Evolutionary conservation across 768 basidiomycete species (phyloP).

Genomic region (Mycena amicta): DNA sequence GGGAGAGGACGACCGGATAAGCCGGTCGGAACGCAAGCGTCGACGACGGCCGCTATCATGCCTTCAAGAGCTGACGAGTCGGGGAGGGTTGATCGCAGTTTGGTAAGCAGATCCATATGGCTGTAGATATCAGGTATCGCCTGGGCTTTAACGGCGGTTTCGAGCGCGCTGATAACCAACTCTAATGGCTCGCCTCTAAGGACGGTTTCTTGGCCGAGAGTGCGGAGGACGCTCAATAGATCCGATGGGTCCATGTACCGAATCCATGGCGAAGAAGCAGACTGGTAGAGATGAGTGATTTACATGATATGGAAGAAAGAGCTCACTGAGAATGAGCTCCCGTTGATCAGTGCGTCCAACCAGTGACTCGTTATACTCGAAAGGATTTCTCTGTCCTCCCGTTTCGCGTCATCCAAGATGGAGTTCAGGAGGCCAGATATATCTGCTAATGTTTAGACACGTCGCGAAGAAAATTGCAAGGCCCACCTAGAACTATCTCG

Average conservation of each 20-base stretch:
- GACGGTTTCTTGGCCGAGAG: slow-evolving; percentile 25
- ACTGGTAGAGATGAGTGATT: slow-evolving; percentile 24
- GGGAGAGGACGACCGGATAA: slow-evolving; percentile 30
- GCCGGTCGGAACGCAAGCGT: slow-evolving; percentile 41
- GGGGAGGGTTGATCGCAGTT: slow-evolving; percentile 37
- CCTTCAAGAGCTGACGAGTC: slow-evolving; percentile 45
- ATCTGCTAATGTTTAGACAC: slow-evolving; percentile 33
- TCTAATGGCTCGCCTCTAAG: slow-evolving; percentile 32
- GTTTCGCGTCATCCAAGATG: slow-evolving; percentile 38
- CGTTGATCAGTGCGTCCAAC: slow-evolving; percentile 28
- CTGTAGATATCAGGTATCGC: slow-evolving; percentile 30
- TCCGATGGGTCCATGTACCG: slow-evolving; percentile 48
- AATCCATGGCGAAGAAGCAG: slow-evolving; percentile 51
- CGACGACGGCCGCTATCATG: slow-evolving; percentile 46
- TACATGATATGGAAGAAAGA: no score
- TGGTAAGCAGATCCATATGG: slow-evolving; percentile 41
- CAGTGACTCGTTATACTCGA: slow-evolving; percentile 48
- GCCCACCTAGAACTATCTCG: slow-evolving; percentile 38
- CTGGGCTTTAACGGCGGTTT: slow-evolving; percentile 23
- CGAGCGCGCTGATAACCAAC: slow-evolving; percentile 40
- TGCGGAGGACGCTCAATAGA: slow-evolving; percentile 48
- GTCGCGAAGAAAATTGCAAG: background rate
- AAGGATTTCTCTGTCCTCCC: slow-evolving; percentile 42
- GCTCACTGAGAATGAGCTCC: slow-evolving; percentile 5
- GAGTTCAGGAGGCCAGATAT: slow-evolving; percentile 42